Conservation (phyloP, 2,329 filamentous ascomycete genomes). For the Falciphora oryzae region DNA sequence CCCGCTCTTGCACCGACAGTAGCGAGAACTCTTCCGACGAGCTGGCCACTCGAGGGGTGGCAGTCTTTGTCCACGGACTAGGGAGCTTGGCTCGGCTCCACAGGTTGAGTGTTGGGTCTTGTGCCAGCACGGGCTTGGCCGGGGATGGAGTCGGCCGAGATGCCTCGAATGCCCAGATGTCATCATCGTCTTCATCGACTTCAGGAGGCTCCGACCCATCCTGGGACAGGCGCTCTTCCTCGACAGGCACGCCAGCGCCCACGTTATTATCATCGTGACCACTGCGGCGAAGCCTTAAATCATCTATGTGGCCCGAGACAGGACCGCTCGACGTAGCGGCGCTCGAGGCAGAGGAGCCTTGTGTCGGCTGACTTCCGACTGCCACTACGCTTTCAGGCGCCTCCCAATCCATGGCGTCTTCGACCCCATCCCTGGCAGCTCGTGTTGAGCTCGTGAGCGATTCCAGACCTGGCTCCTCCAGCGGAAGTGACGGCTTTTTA, state of each 20-base stretch:
- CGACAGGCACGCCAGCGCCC: not conserved
- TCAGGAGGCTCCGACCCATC: slow-evolving; percentile 6
- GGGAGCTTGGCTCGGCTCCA: slow-evolving; percentile 25
- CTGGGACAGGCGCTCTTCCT: not conserved
- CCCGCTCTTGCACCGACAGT: slow-evolving; percentile 27
- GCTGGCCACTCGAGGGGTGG: slow-evolving; percentile 25
- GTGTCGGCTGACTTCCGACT: slow-evolving; percentile 11
- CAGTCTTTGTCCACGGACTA: slow-evolving; percentile 33
- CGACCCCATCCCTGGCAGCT: slow-evolving; percentile 15
- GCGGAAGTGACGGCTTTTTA: not conserved
- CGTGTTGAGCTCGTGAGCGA: slow-evolving; percentile 25
- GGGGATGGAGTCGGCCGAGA: slow-evolving; percentile 37
- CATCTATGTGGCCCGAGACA: not conserved
- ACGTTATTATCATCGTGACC: not conserved
- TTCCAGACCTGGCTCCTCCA: not conserved
- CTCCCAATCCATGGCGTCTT: slow-evolving; percentile 40
- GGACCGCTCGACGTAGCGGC: slow-evolving; percentile 2
- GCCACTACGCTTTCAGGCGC: slow-evolving; percentile 18
- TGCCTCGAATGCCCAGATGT: slow-evolving; percentile 55
- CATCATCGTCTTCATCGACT: slow-evolving; percentile 36
- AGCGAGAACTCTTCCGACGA: slow-evolving; percentile 39
- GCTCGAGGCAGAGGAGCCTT: slow-evolving; percentile 12
- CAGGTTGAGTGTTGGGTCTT: slow-evolving; percentile 16
- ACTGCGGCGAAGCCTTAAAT: not conserved
- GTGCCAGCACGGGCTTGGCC: slow-evolving; percentile 16